phyloP scores from a whole-genome alignment of 768 basidiomycete species.

The Xerocomellus chrysenteron region DNA sequence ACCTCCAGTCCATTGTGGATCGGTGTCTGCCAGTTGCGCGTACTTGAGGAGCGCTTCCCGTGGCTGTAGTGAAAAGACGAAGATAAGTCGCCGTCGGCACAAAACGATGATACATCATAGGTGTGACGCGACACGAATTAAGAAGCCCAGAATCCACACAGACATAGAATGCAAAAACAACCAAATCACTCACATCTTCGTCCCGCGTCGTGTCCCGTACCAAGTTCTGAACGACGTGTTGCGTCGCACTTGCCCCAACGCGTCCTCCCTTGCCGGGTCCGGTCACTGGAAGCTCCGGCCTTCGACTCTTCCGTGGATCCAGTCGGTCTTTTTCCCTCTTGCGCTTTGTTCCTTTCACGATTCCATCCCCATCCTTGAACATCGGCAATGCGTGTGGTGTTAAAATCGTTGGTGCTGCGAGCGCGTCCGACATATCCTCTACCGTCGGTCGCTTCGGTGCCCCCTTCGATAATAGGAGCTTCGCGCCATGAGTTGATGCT shows the following conservation, averaged over 20 bases:
- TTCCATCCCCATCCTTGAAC: slow-evolving; percentile 78
- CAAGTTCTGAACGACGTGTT: slow-evolving; percentile 93
- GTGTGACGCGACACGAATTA: slow-evolving; percentile 8
- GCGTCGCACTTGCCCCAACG: slow-evolving; percentile 95
- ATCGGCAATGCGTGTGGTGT: slow-evolving; percentile 91
- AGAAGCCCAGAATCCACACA: neutral
- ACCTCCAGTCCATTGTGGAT: slow-evolving; percentile 88
- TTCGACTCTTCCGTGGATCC: slow-evolving; percentile 88
- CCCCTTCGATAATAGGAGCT: slow-evolving; percentile 85
- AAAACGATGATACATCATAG: slow-evolving; percentile 14
- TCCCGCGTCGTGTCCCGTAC: slow-evolving; percentile 88
- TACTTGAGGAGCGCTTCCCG: slow-evolving; percentile 96
- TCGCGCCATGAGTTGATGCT: slow-evolving; percentile 89
- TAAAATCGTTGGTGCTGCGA: slow-evolving; percentile 83
- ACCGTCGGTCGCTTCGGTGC: slow-evolving; percentile 77
- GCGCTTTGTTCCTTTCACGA: slow-evolving; percentile 75
- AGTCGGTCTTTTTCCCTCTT: slow-evolving; percentile 85
- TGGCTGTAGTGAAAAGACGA: slow-evolving; percentile 54
- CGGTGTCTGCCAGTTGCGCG: slow-evolving; percentile 69
- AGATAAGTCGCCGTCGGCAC: slow-evolving; percentile 23
- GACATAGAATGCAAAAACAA: slow-evolving; percentile 12
- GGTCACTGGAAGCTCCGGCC: slow-evolving; percentile 89
- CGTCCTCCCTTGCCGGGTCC: slow-evolving; percentile 94
- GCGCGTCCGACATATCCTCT: slow-evolving; percentile 86
- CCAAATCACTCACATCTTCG: slow-evolving; percentile 80